Base-by-base conservation (phyloP, 352 stramenopile genomes). In the Phytophthora fragariae region DNA sequence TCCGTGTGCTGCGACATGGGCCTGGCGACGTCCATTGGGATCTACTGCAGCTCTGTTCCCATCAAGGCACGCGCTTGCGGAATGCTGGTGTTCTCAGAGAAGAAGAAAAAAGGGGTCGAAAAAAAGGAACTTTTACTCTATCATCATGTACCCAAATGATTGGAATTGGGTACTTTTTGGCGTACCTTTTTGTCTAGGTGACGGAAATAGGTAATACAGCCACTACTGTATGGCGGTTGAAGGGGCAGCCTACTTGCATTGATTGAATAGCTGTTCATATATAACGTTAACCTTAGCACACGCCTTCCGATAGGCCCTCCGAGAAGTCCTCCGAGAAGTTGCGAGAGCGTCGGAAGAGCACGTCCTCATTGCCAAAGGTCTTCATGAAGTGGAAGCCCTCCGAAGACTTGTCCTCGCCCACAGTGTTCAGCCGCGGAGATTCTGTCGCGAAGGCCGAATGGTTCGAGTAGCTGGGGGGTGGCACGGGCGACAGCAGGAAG, bases 241-340 rank as follows among this genome's bases (percentile, higher is more conserved):
- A 14, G 29, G 53, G 29, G 14, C 17, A 44, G 29, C 10, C 35
- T 29, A 59, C 29, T 61, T 61, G 31, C 33, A 67, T 67, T 41
- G 10, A 41, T 41, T 41, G 10, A 41, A 41, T 41, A 41, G 44
- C 56, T 59, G 61, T 65, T 76, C 63, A 81, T 72, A 77, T 74
- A 77, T 72, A 71, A 76, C 71, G 35, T 41, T 41, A 41, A 72
- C 70, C 59, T 68, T 88, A 95, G 82, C 88, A 95, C 62, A 95
- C 88, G 62, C 88, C 88, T 76, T 95, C 88, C 37, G 86, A 91
- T 49, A 95, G 65, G 3, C 86, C 83, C 58, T 94, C 88, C 6
- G 81, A 90, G 46, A 92, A 82, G 57, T 95, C 88, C 61, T 94
- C 86, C 17, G 88, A 95, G 52, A 89, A 84, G 47, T 86, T 87